phyloP scores from a whole-genome alignment of 192 early-diverging fungal species.

The Coemansia sp. region DNA sequence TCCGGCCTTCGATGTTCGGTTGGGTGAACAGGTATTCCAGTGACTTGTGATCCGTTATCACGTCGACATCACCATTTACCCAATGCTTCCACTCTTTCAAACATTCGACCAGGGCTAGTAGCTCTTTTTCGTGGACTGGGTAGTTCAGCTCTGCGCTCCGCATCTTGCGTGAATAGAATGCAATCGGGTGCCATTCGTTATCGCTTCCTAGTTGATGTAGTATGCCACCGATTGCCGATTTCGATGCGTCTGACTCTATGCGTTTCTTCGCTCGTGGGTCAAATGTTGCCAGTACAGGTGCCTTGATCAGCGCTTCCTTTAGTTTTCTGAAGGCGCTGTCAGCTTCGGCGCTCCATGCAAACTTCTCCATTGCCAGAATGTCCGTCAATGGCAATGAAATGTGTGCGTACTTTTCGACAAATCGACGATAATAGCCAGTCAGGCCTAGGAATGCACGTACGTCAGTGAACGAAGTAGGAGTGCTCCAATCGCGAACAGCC shows the following conservation, averaged over 20 bases:
- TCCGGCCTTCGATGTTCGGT: not conserved
- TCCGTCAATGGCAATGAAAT: constrained; percentile 6
- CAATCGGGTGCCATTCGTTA: constrained; percentile 14
- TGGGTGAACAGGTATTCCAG: constrained; percentile 10
- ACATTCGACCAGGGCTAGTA: constrained; percentile 7
- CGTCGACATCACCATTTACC: not conserved
- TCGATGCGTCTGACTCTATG: constrained; percentile 12
- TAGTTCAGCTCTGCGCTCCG: constrained; percentile 9
- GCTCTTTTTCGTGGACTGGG: constrained; percentile 10
- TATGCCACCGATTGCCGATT: constrained; percentile 11
- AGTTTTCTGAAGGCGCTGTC: not conserved
- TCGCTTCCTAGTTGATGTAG: constrained; percentile 5
- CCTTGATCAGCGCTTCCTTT: not conserved
- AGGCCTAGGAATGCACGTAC: not conserved
- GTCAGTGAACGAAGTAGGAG: not conserved
- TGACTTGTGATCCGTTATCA: constrained; percentile 6
- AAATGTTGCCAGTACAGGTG: constrained; percentile 10
- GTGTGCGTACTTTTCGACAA: constrained; percentile 1
- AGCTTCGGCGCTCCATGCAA: not conserved
- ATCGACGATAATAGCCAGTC: constrained; percentile 4
- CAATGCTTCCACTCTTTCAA: constrained; percentile 7
- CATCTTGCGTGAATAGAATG: constrained; percentile 20
- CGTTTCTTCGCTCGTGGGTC: constrained; percentile 8
- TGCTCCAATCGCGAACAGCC: constrained; percentile 3
- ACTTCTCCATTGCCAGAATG: constrained; percentile 4